Base-by-base conservation (phyloP, 177 flowering plant genomes). In the Telopea speciosissima region DNA sequence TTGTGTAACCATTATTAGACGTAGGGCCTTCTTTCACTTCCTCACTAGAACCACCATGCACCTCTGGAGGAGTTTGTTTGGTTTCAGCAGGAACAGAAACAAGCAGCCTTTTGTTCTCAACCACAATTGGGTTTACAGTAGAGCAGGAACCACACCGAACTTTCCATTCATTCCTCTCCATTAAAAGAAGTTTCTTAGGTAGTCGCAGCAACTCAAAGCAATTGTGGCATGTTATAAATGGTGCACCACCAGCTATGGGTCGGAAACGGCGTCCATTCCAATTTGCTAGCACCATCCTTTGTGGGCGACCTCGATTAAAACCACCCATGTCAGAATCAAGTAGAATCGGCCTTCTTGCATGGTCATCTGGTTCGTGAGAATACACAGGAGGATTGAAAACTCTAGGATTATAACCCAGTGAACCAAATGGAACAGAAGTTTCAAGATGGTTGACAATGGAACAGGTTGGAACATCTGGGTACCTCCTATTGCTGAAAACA, bases 121-220 rank as follows among this genome's bases (percentile, higher is more conserved):
- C 31, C 23, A 66, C 67, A 63, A 88, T 25, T 40, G 75, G 54
- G 61, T 85, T 78, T 11, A 85, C 66, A 45, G 82, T 66, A 25
- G 86, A 87, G 76, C 97, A 92, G 3, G 85, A 78, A 42, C 94
- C 96, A 80, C 97, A 92, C n/a, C 73, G 81, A 70, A 90, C 62
- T 75, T 83, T 87, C 25, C 68, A 52, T 49, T 75, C 69, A 40
- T 75, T 80, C 76, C 79, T 86, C 63, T 71, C 79, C 44, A 33
- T 44, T 19, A 26, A 24, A 21, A 63, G 9, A 58, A 79, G 59
- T 36, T 80, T 85, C 65, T 66, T 75, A 5, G 92, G 90, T 36
- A 92, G 68, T 71, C 79, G 80, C 65, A 92, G 85, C 77, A 88
- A 67, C 70, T 81, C 85, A 73, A 80, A 92, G 86, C 98, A 94